A percentile compares a stretch with the other conserved stretches of the same genome.
Conservation (phyloP, 2,329 filamentous ascomycete species). For the Cladophialophora carrionii region DNA sequence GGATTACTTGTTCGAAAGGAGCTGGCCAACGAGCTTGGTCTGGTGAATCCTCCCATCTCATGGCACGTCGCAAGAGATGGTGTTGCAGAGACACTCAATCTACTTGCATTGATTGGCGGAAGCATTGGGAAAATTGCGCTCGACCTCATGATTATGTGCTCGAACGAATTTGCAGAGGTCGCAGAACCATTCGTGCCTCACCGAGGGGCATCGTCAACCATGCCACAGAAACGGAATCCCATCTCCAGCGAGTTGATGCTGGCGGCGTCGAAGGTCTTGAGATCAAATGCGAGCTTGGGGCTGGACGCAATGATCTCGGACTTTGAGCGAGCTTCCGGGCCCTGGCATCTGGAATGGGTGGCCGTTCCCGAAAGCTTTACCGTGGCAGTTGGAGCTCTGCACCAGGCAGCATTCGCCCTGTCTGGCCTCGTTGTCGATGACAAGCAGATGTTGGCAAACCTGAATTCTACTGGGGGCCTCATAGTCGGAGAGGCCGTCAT, state of each 20-base stretch:
- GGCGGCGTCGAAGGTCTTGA: constrained; percentile 58
- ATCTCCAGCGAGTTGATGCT: constrained; percentile 62
- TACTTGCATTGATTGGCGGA: constrained; percentile 58
- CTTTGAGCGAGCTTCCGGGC: constrained; percentile 61
- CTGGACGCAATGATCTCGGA: constrained; percentile 62
- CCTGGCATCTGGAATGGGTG: constrained; percentile 64
- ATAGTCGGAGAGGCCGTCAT: constrained; percentile 64
- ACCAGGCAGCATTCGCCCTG: constrained; percentile 59
- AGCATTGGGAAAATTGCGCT: constrained; percentile 60
- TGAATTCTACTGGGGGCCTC: constrained; percentile 56
- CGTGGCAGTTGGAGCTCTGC: constrained; percentile 56
- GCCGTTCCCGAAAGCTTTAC: constrained; percentile 60
- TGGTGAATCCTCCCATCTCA: constrained; percentile 57
- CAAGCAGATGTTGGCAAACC: constrained; percentile 55
- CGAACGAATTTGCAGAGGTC: constrained; percentile 59
- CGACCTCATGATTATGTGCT: constrained; percentile 62
- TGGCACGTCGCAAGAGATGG: constrained; percentile 62
- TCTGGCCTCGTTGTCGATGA: constrained; percentile 57
- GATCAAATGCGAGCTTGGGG: constrained; percentile 56
- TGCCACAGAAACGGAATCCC: constrained; percentile 64
- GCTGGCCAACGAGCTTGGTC: constrained; percentile 54
- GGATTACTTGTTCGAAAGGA: constrained; percentile 56
- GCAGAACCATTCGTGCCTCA: constrained; percentile 60
- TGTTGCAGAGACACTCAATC: constrained; percentile 58
- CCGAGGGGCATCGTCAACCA: constrained; percentile 59